These are phyloP conservation scores for Pseudonitzschia pungens DNA, from an alignment of 108 stramenopile genomes.

Conservation along the genomic window DNA sequence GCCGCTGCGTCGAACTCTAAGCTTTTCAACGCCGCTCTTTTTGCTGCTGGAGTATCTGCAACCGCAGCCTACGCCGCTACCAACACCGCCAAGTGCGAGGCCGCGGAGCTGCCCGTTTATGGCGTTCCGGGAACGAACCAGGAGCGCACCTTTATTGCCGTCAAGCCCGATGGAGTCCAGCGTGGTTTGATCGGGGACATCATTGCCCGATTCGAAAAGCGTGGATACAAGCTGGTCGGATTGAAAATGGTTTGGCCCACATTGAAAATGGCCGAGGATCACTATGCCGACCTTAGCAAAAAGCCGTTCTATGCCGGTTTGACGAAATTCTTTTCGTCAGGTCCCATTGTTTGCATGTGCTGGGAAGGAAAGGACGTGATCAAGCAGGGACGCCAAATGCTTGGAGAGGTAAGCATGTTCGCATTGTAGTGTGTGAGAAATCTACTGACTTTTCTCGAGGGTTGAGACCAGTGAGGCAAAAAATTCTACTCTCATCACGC, in stretches of 20 bases:
- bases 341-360: conserved; percentile 84
- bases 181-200: conserved; percentile 90
- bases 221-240: conserved; percentile 90
- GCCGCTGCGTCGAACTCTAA: background rate
- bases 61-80: background rate
- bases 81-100: background rate
- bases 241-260: conserved; percentile 87
- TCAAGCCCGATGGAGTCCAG: conserved; percentile 44
- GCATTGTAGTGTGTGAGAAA: background rate
- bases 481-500: background rate
- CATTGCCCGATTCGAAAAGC: conserved; percentile 85
- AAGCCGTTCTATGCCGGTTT: conserved; percentile 94
- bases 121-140: background rate
- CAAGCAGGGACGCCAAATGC: conserved; percentile 88
- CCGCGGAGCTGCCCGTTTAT: background rate
- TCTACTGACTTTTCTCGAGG: background rate
- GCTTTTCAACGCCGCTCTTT: background rate
- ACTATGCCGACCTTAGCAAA: conserved; percentile 87
- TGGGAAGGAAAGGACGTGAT: conserved; percentile 93
- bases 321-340: conserved; percentile 85
- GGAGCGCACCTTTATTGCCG: conserved; percentile 80
- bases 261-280: conserved; percentile 79
- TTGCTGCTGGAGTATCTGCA: background rate
- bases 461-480: background rate
- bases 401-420: conserved; percentile 46